Base-by-base conservation (phyloP, 31 red algal species). In the Porphyra umbilicalis region DNA sequence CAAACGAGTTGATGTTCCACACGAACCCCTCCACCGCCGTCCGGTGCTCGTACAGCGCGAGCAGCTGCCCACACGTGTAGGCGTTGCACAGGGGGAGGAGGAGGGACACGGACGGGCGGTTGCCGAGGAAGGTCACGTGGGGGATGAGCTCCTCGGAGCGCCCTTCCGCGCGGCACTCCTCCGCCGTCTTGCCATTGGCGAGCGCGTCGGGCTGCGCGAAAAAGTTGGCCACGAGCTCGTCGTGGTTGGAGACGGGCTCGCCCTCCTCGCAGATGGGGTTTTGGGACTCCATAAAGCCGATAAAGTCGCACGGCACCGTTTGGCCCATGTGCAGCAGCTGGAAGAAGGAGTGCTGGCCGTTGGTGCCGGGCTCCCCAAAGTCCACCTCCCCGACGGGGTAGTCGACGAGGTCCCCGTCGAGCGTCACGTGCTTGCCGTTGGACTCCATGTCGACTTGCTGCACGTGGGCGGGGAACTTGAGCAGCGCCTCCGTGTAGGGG, bases 381-480 rank as follows among this genome's bases (percentile, higher is more conserved):
- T 94, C 87, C 6, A 99, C 76, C 76, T 88, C 90, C 9, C 94
- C 97, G 0, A 92, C 85, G 18, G 79, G 79, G 13, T 80, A 16
- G 38, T 86, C 75, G 76, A 96, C 81, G 33, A 57, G 42, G 74
- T 79, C 84, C 16, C 97, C 97, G 82, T 95, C 91, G 32, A 96
- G 75, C 18, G 76, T 74, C 39, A 99, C 97, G 31, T 87, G 78
- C 88, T 99, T 99, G 82, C 97, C 97, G 76, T 99, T 99, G 88
- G 90, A 94, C 81, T 99, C 97, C 97, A 99, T 99, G 86, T 99
- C 97, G 30, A 96, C 91, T 78, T 99, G 97, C 78, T 99, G 97
- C 18, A 99, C 90, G 86, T 99, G 91, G 32, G 97, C 86, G 9
- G 97, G 90, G 35, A 98, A 79, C 75, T 92, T 92, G n/a, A 96